These are phyloP conservation scores for Fusarium pilosicola DNA, from an alignment of 2,329 filamentous ascomycete species.

Conservation along the genomic window DNA sequence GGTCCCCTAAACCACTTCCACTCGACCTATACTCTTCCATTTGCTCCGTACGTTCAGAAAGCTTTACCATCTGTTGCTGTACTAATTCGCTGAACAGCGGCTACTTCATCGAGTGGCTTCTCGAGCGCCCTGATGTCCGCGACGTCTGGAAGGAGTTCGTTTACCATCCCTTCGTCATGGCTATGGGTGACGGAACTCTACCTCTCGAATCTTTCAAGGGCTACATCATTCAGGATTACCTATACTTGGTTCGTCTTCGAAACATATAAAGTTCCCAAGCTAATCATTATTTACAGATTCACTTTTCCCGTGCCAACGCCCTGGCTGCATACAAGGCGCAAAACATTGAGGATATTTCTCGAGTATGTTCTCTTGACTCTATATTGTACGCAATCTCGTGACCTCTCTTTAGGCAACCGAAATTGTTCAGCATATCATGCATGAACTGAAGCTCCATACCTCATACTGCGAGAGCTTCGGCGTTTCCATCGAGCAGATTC, in stretches of 20 bases:
- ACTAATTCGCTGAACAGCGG: slow-evolving; percentile 58
- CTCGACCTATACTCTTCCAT: slow-evolving; percentile 73
- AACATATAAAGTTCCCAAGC: rapidly evolving
- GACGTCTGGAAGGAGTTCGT: slow-evolving; percentile 79
- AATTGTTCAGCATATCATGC: slow-evolving; percentile 80
- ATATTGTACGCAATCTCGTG: not conserved
- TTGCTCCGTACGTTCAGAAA: slow-evolving; percentile 63
- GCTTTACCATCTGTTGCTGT: rapidly evolving
- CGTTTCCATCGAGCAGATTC: slow-evolving; percentile 77
- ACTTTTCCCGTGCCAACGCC: slow-evolving; percentile 88
- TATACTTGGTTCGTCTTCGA: slow-evolving; percentile 74
- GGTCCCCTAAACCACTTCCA: slow-evolving; percentile 85
- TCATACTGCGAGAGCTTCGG: slow-evolving; percentile 86
- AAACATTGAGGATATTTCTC: slow-evolving; percentile 75
- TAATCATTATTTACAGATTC: slow-evolving; percentile 62
- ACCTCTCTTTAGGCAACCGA: slow-evolving; percentile 48
- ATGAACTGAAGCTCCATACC: slow-evolving; percentile 84
- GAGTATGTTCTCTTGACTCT: slow-evolving; percentile 57
- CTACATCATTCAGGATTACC: slow-evolving; percentile 92
- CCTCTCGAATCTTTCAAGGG: slow-evolving; percentile 82
- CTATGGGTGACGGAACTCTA: slow-evolving; percentile 78
- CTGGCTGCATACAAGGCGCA: slow-evolving; percentile 87
- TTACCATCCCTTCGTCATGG: slow-evolving; percentile 83
- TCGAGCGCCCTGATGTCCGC: slow-evolving; percentile 79
- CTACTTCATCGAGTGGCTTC: slow-evolving; percentile 83